Base-by-base conservation (phyloP, 495 filamentous ascomycete species). In the Trichocladium uniseriatum region DNA sequence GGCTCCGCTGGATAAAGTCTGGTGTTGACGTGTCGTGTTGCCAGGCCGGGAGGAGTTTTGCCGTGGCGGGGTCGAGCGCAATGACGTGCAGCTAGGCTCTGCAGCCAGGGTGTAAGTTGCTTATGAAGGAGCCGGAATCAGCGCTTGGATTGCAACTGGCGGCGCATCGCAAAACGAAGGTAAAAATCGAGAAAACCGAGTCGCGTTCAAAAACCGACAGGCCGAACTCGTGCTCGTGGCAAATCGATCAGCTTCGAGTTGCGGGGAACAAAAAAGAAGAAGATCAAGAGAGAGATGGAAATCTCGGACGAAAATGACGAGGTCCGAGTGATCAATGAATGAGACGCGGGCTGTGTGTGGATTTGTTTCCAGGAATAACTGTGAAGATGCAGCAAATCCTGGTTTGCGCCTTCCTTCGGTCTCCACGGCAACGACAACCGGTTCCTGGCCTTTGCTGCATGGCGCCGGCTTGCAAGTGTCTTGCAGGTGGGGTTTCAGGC, bases 41-140 rank as follows among this genome's bases (percentile, higher is more conserved):
- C 52, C 45, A 55, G 49, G 43, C 11, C 49, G 46, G 36, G 15
- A 43, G 34, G n/a, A 36, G 56, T 43, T 54, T 52, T 51, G 49
- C 27, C 18, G 40, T 50, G 55, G 57, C 43, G 59, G 59, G 62
- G 59, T 45, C 50, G 54, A 49, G 38, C 40, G 46, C 45, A 51
- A 60, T 65, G 62, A 60, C 62, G 62, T 65, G 62, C 62, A 59
- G 62, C 43, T 49, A 20, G 39, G 52, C 15, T 55, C 53, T 54
- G 54, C 51, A 60, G 48, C 55, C 53, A 56, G 36, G 31, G 8
- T 7, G 16, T 46, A 45, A 54, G 49, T 55, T 59, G 49, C 45
- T 52, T 34, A 48, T 21, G 20, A 43, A 47, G 20, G 42, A 47
- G 43, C 47, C 43, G 28, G 32, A 35, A 9, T 44, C 28, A 35